Evolutionary conservation across 1,284 basidiomycete species (phyloP).

Genomic region (Irpex rosettiformis): DNA sequence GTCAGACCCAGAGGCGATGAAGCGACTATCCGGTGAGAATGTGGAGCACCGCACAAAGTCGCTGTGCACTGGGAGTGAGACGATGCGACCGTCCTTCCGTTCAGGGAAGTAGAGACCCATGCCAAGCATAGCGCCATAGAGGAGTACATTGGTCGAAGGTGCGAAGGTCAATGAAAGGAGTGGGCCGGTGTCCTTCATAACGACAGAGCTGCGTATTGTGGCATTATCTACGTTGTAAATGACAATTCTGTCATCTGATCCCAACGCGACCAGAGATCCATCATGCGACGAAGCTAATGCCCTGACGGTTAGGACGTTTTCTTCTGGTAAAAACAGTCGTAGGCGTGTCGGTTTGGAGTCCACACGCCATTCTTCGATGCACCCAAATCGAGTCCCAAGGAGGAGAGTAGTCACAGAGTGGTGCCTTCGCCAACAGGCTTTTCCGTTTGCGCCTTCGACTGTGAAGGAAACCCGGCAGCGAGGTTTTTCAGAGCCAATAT

Average conservation of each 20-base stretch:
- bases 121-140: not conserved
- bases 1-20: not conserved
- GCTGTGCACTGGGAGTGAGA: not conserved
- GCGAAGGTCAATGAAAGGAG: not conserved
- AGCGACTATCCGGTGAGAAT: not conserved
- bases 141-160: not conserved
- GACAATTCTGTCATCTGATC: not conserved
- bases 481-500: not conserved
- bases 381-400: not conserved
- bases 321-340: not conserved
- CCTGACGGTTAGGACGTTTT: not conserved
- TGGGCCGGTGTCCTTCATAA: not conserved
- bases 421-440: not conserved
- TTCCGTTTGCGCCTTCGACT: not conserved
- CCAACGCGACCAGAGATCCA: constrained; percentile 1
- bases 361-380: not conserved
- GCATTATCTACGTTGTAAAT: not conserved
- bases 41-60: not conserved
- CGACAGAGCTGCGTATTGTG: not conserved
- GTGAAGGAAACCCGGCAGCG: not conserved
- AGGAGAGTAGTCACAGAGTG: not conserved
- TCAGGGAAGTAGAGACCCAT: not conserved
- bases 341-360: not conserved
- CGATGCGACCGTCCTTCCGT: not conserved
- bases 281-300: not conserved